Evolutionary conservation across 331 rosid genomes (phyloP).

Genomic region (Dryas integrifolia): DNA sequence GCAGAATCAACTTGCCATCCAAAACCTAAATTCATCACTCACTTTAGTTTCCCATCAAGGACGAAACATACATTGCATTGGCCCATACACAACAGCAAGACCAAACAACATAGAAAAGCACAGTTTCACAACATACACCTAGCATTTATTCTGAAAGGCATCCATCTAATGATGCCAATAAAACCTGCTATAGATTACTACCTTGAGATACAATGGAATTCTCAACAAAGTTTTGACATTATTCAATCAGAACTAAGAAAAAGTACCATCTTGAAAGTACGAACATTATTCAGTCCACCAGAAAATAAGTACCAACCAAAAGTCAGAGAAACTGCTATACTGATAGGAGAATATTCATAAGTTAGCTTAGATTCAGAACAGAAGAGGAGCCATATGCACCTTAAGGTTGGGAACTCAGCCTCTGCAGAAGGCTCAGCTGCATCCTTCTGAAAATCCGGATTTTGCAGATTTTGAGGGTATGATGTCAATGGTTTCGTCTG

Average conservation of each 20-base stretch:
- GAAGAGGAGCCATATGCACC: conserved; percentile 44
- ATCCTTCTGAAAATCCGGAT: conserved; percentile 42
- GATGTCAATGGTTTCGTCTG: conserved; percentile 88
- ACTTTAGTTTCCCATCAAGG: neutral
- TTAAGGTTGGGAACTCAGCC: conserved; percentile 83
- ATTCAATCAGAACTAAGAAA: neutral
- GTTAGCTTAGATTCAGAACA: conserved; percentile 12
- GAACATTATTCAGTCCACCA: neutral
- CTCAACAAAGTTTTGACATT: conserved; percentile 2
- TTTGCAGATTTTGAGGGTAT: conserved; percentile 64
- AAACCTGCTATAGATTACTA: neutral
- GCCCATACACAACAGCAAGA: conserved; percentile 9
- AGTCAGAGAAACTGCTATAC: neutral
- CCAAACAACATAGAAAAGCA: neutral
- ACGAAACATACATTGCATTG: neutral
- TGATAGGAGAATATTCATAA: neutral
- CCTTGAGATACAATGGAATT: neutral
- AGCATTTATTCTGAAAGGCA: neutral
- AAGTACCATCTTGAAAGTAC: too few relatives aligned
- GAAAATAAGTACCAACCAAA: neutral
- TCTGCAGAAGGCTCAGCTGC: conserved; percentile 68
- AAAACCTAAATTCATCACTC: neutral
- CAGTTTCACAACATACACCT: neutral
- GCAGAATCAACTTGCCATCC: neutral
- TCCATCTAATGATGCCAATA: neutral